Conservation (phyloP, 805 yeast species). For the Candida pseudofarinosa region DNA sequence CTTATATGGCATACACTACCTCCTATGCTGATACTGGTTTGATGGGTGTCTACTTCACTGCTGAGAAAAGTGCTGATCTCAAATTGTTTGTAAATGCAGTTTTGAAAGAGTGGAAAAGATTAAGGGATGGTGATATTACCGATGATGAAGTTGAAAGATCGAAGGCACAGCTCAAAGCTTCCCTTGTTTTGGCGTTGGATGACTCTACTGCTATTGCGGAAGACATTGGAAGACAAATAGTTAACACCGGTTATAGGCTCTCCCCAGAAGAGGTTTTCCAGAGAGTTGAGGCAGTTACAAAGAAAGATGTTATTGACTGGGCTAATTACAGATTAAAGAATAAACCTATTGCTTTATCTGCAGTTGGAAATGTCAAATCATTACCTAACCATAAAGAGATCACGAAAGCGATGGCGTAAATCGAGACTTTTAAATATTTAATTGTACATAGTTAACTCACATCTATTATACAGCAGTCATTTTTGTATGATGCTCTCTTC, state of each 20-base stretch:
- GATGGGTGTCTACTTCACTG: conserved; percentile 93
- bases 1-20: conserved; percentile 94
- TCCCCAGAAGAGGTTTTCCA: conserved; percentile 71
- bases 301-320: conserved; percentile 80
- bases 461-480: background rate
- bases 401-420: conserved; percentile 30
- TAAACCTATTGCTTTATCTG: conserved; percentile 87
- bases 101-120: conserved; percentile 82
- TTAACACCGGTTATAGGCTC: conserved; percentile 81
- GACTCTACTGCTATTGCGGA: conserved; percentile 96
- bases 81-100: conserved; percentile 70
- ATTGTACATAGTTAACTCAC: conserved; percentile 2
- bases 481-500: conserved; percentile 20
- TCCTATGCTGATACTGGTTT: conserved; percentile 96
- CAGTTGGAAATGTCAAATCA: conserved; percentile 73
- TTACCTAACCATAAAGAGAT: conserved; percentile 68
- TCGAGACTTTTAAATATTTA: conserved; percentile 3
- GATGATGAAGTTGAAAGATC: conserved; percentile 90
- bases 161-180: conserved; percentile 91
- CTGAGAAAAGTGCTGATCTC: conserved; percentile 69
- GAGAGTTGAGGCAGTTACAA: conserved; percentile 73
- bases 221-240: conserved; percentile 95
- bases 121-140: conserved; percentile 71
- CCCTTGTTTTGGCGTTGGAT: conserved; percentile 81
- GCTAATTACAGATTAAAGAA: conserved; percentile 74